Evolutionary conservation across 2,329 filamentous ascomycete species (phyloP).

Genomic region (Aspergillus texensis): DNA sequence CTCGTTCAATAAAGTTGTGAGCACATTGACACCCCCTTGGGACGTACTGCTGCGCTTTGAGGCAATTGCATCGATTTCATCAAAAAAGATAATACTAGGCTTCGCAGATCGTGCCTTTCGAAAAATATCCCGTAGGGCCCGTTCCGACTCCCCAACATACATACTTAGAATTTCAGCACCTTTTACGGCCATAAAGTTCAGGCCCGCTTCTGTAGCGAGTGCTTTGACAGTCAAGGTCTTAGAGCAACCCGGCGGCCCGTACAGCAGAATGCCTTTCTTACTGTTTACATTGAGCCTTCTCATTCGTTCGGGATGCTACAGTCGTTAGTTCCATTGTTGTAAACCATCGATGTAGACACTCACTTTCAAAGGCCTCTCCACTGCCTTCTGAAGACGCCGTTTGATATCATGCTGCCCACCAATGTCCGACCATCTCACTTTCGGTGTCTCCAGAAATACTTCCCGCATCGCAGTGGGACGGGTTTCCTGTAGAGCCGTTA

Average conservation of each 20-base stretch:
- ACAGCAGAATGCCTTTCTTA: conserved; percentile 82
- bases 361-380: conserved; percentile 62
- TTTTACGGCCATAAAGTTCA: conserved; percentile 95
- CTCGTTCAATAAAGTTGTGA: conserved; percentile 87
- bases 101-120: conserved; percentile 80
- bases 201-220: conserved; percentile 82
- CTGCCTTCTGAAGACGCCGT: conserved; percentile 61
- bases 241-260: conserved; percentile 90
- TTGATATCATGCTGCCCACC: conserved; percentile 82
- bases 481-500: conserved; percentile 65
- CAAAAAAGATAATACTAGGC: conserved; percentile 94
- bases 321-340: not conserved
- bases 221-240: conserved; percentile 93
- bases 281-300: conserved; percentile 57
- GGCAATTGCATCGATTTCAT: conserved; percentile 89
- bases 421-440: conserved; percentile 83
- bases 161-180: conserved; percentile 92
- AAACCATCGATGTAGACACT: not conserved
- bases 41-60: conserved; percentile 56
- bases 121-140: conserved; percentile 82
- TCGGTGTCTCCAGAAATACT: conserved; percentile 84
- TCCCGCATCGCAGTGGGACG: conserved; percentile 85
- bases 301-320: conserved; percentile 54
- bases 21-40: conserved; percentile 70
- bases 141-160: conserved; percentile 95